Evolutionary conservation across 371 early-diverging fungal species (phyloP).

Genomic region (Dichotomocladium elegans): DNA sequence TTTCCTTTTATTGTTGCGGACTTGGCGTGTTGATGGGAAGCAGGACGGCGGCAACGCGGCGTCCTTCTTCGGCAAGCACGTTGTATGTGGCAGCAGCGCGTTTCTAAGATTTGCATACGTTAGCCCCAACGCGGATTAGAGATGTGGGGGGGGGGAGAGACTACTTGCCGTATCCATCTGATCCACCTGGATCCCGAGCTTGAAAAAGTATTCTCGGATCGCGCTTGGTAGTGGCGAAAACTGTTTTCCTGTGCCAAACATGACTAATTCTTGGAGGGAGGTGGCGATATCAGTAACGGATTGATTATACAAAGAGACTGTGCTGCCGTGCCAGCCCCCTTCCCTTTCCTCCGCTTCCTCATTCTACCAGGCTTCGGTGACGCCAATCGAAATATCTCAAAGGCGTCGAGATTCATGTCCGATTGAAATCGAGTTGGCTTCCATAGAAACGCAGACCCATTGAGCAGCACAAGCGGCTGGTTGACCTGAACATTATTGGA

Average conservation of each 20-base stretch:
- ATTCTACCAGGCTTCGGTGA: constrained; percentile 50
- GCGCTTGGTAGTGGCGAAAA: background rate
- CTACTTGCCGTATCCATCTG: background rate
- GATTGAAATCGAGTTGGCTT: constrained; percentile 35
- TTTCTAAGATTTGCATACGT: background rate
- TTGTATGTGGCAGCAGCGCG: constrained; percentile 45
- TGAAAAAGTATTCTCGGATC: constrained; percentile 33
- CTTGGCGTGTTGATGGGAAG: no score
- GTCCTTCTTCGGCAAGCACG: constrained; percentile 60
- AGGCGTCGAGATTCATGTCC: constrained; percentile 30
- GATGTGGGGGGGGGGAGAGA: no score
- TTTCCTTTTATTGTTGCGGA: no score
- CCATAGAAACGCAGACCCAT: constrained; percentile 51
- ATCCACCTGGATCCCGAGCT: constrained; percentile 51
- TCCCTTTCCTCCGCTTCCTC: no score
- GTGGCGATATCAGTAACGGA: background rate
- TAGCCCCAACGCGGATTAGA: background rate
- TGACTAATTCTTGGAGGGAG: background rate
- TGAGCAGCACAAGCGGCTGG: constrained; percentile 42
- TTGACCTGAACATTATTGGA: constrained; percentile 41
- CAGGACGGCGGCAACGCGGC: constrained; percentile 56
- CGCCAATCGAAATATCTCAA: constrained; percentile 47
- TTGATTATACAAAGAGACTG: no score
- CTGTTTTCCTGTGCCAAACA: background rate
- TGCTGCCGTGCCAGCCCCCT: no score